A percentile compares a stretch with the other conserved stretches of the same genome.
phyloP scores from a whole-genome alignment of 805 yeast genomes.

The Candida silvicultrix region DNA sequence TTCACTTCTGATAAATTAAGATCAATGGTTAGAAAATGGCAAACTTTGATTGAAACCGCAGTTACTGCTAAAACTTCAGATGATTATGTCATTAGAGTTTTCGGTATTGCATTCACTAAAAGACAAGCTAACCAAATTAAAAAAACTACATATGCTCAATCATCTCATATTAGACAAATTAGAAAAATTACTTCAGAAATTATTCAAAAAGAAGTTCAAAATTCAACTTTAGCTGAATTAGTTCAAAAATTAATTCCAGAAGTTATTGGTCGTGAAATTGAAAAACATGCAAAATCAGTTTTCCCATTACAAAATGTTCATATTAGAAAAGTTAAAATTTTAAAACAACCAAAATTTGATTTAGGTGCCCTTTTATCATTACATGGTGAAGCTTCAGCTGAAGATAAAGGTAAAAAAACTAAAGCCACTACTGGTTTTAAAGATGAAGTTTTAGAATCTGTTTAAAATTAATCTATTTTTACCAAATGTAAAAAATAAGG shows the following conservation, averaged over 20 bases:
- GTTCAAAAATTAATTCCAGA: slow-evolving; percentile 97
- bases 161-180: slow-evolving; percentile 94
- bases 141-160: slow-evolving; percentile 97
- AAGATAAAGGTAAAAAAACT: slow-evolving; percentile 92
- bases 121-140: slow-evolving; percentile 94
- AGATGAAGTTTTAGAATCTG: slow-evolving; percentile 97
- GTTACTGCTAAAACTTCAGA: slow-evolving; percentile 97
- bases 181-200: slow-evolving; percentile 96
- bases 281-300: slow-evolving; percentile 90
- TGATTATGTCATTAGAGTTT: slow-evolving; percentile 90
- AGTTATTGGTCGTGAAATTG: slow-evolving; percentile 97
- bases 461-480: slow-evolving; percentile 53
- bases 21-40: slow-evolving; percentile 99
- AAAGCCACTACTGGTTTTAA: slow-evolving; percentile 84
- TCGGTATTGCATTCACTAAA: slow-evolving; percentile 97
- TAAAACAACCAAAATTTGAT: slow-evolving; percentile 98
- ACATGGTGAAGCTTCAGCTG: slow-evolving; percentile 93
- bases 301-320: slow-evolving; percentile 98
- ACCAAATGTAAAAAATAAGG: slow-evolving; percentile 5
- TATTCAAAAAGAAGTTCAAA: slow-evolving; percentile 93
- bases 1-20: slow-evolving; percentile 97
- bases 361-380: slow-evolving; percentile 92
- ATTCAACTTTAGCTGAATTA: slow-evolving; percentile 93
- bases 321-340: slow-evolving; percentile 97
- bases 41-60: slow-evolving; percentile 94